Evolutionary conservation across 148 eudicot genomes (phyloP), one percentile per base, ranked within the genome.

Genomic region (Beta vulgaris): DNA sequence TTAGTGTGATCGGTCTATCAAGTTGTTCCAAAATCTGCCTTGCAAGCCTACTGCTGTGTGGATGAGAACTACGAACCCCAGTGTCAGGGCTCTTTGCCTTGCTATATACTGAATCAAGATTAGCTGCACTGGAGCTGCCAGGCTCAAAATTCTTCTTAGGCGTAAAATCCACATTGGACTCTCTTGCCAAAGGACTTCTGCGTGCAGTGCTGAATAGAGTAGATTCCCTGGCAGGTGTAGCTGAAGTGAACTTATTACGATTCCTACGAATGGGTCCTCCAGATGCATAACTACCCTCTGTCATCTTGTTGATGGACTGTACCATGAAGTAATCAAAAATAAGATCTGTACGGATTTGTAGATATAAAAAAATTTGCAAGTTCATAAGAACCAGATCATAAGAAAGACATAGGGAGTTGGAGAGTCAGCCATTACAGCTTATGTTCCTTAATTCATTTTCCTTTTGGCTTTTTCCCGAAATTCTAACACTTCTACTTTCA

Each of bases 21-120:
- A 95, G 88, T 75, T 88, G 93, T 79, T 90, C 97, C 77, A 92
- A 74, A 71, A 92, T 91, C 76, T 86, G 85, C 79, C 91, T 84
- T 51, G 85, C 89, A 31, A 87, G 81, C 80, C 86, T 79, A 75
- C 78, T 90, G 75, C 88, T 80, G 13, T 84, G 84, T 23, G 86
- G 79, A 82, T 80, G 89, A 70, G 72, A 75, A 75, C 63, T 77
- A 60, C 81, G 74, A 26, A 65, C 34, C 68, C 74, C 73, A 48
- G 60, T 74, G 64, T 84, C 85, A 51, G 82, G 85, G 62, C 74
- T 68, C 37, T 68, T 75, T 35, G 21, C 74, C 43, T 35, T 75
- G 77, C 35, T 76, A 48, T 75, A 81, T 0, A 76, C 70, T 46
- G 81, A 39, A 32, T 63, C 73, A 26, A 78, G 37, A 48, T 69